Conservation (phyloP, 1,284 basidiomycete species). For the Pterulicium gracile region DNA sequence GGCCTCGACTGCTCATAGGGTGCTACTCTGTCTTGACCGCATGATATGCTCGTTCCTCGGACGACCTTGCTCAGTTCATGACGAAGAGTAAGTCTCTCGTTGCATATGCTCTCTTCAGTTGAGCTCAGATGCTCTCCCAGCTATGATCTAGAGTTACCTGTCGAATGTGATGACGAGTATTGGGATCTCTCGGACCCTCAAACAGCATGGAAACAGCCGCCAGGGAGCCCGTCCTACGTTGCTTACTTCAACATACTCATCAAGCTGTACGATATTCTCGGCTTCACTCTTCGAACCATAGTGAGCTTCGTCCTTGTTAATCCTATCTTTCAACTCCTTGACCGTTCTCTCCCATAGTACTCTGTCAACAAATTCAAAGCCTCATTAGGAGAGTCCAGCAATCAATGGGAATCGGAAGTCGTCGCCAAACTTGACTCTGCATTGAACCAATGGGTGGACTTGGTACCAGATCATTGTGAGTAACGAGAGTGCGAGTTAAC, state of each 20-base stretch:
- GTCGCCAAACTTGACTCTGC: conserved; percentile 30
- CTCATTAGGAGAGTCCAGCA: background rate
- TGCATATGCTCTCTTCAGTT: background rate
- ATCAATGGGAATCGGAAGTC: background rate
- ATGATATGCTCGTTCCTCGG: conserved; percentile 59
- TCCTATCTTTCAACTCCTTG: background rate
- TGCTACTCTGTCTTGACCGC: conserved; percentile 48
- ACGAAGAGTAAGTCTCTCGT: conserved; percentile 56
- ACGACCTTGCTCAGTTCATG: conserved; percentile 62
- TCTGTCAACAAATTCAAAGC: conserved; percentile 26
- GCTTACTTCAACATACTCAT: conserved; percentile 40
- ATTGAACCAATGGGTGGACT: conserved; percentile 54
- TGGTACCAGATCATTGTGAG: conserved; percentile 42
- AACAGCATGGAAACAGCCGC: conserved; percentile 35
- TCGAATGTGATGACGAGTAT: conserved; percentile 61
- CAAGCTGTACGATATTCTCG: conserved; percentile 47
- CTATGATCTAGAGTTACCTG: conserved; percentile 56
- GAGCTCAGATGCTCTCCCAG: conserved; percentile 18
- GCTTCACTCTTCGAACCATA: conserved; percentile 39
- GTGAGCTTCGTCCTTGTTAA: background rate
- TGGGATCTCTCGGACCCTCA: conserved; percentile 39
- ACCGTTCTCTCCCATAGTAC: conserved; percentile 19
- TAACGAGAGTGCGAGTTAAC: conserved; percentile 5
- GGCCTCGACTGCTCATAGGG: conserved; percentile 24
- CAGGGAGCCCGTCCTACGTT: conserved; percentile 32